These are phyloP conservation scores for Aspergillus texensis DNA, from an alignment of 2,329 filamentous ascomycete species.

Conservation along the genomic window DNA sequence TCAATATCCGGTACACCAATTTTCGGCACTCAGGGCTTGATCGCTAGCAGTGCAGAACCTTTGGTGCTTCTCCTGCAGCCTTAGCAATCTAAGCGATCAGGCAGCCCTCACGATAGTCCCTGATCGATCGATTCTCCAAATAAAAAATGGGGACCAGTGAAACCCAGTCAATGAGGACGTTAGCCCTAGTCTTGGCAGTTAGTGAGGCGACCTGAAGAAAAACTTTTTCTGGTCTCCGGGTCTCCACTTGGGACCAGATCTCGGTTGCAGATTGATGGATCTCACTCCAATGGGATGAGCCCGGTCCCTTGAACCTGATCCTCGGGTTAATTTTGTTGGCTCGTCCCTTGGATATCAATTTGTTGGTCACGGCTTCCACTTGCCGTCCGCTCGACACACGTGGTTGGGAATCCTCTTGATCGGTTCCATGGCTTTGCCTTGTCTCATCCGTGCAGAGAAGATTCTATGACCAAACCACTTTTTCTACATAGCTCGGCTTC, in stretches of 20 bases:
- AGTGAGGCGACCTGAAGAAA: not conserved
- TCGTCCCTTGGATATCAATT: not conserved
- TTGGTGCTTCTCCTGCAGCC: no score
- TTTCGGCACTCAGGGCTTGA: not conserved
- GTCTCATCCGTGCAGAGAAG: no score
- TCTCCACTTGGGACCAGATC: constrained; percentile 1
- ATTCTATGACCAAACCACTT: no score
- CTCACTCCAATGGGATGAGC: not conserved
- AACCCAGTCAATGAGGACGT: not conserved
- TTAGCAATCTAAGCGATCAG: no score
- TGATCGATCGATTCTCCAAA: not conserved
- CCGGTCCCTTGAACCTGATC: not conserved
- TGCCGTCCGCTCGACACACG: no score
- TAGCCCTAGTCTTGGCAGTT: not conserved
- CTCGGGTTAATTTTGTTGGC: not conserved
- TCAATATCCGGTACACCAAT: not conserved
- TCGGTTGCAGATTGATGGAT: not conserved
- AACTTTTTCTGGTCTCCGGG: not conserved
- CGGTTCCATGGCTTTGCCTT: not conserved
- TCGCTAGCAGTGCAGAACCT: not conserved
- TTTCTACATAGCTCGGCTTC: no score
- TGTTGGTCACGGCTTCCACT: not conserved
- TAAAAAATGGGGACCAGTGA: not conserved
- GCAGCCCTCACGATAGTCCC: not conserved
- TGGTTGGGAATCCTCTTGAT: not conserved